Conservation (phyloP, 192 early-diverging fungal species). For the Coemansia sp. region DNA sequence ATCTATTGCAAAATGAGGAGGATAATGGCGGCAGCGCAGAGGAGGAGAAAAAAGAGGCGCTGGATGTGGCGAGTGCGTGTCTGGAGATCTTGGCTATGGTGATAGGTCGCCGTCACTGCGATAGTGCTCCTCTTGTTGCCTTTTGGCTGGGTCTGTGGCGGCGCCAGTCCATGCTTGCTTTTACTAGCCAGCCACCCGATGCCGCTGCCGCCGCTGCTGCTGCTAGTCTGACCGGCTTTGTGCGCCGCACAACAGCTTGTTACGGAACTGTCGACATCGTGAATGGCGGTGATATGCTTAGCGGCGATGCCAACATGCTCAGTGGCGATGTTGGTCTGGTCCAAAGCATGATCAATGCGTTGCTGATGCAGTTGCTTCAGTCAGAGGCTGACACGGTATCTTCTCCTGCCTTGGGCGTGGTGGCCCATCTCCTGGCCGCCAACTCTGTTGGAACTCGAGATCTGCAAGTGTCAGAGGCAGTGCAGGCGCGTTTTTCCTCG, state of each 20-base stretch:
- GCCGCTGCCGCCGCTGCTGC: neutral
- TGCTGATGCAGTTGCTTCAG: constrained; percentile 14
- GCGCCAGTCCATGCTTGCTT: constrained; percentile 4
- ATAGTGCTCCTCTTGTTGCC: neutral
- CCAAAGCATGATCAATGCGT: neutral
- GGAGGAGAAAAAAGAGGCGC: neutral
- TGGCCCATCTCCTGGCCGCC: constrained; percentile 7
- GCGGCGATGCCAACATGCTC: neutral
- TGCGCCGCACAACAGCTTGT: neutral
- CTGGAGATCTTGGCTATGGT: constrained; percentile 6
- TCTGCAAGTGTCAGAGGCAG: neutral
- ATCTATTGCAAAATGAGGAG: neutral
- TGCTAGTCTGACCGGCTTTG: constrained; percentile 1
- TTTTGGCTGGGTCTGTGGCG: constrained; percentile 42
- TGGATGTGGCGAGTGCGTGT: neutral
- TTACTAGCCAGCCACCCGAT: neutral
- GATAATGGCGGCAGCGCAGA: too few species aligned
- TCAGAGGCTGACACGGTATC: neutral
- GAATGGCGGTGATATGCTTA: neutral
- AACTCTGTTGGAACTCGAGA: neutral
- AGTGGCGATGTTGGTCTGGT: neutral
- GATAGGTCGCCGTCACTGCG: neutral
- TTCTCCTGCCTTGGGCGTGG: neutral
- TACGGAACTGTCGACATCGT: neutral
- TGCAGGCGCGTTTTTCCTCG: constrained; percentile 1